Conservation (phyloP, 495 filamentous ascomycete species). For the Hypoxylon lienhwacheense region DNA sequence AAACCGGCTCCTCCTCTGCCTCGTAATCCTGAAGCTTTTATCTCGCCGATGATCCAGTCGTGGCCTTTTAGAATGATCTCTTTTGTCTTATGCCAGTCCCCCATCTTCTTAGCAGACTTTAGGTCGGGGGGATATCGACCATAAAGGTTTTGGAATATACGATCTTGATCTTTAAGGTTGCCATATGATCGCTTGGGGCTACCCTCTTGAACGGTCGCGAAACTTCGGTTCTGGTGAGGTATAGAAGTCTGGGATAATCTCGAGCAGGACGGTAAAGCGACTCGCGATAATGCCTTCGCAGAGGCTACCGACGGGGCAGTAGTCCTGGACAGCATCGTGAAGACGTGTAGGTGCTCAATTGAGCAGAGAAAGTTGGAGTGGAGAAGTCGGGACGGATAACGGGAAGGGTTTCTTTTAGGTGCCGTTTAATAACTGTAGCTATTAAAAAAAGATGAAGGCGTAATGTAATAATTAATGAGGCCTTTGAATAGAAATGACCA, state of each 20-base stretch:
- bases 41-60: constrained; percentile 97
- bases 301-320: constrained; percentile 50
- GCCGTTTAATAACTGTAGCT: constrained; percentile 22
- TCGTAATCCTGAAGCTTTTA: constrained; percentile 93
- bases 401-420: constrained; percentile 22
- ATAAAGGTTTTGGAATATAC: constrained; percentile 99
- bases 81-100: constrained; percentile 99
- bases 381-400: constrained; percentile 48
- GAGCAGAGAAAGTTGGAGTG: constrained; percentile 45
- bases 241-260: constrained; percentile 53
- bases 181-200: constrained; percentile 75
- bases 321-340: constrained; percentile 53
- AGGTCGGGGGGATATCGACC: constrained; percentile 87
- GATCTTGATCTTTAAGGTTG: constrained; percentile 88
- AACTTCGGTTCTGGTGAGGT: constrained; percentile 44
- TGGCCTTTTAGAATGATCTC: constrained; percentile 95
- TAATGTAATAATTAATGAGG: constrained; percentile 30
- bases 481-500: constrained; percentile 39
- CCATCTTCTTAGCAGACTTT: constrained; percentile 94
- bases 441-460: too few species aligned
- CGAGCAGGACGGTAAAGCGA: constrained; percentile 39
- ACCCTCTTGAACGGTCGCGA: constrained; percentile 89
- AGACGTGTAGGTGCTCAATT: constrained; percentile 45
- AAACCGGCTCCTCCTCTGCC: constrained; percentile 97
- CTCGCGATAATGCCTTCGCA: constrained; percentile 45